Conservation (phyloP, 345 rosid genomes). For the Gossypium ekmanianum region DNA sequence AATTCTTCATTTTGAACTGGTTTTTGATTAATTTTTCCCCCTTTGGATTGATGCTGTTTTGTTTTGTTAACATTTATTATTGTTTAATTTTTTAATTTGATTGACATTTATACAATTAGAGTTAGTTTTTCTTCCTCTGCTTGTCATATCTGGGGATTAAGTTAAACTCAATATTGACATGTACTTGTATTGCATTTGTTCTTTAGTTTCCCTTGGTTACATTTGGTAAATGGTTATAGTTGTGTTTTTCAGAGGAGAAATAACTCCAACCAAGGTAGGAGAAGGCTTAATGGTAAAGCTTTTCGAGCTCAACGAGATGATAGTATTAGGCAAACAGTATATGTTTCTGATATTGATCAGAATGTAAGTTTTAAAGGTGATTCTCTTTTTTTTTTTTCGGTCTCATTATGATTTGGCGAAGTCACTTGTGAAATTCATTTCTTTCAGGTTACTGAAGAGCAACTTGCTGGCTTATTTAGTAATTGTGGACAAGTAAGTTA, state of each 20-base stretch:
- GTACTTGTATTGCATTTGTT: neutral
- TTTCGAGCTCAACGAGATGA: constrained; percentile 65
- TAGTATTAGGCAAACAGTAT: constrained; percentile 55
- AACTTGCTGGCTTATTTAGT: constrained; percentile 74
- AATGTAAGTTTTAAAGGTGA: constrained; percentile 34
- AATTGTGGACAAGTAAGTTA: constrained; percentile 74
- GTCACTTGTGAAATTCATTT: neutral
- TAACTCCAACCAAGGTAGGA: constrained; percentile 53
- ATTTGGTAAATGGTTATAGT: neutral
- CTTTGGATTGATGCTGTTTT: neutral
- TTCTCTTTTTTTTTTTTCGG: neutral
- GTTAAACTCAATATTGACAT: neutral
- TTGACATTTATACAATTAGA: neutral
- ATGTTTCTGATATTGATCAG: constrained; percentile 62
- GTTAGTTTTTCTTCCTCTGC: neutral
- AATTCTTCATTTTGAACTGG: constrained; percentile 1
- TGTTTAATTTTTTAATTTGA: neutral
- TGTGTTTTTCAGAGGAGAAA: constrained; percentile 51
- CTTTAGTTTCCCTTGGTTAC: neutral
- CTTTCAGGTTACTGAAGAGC: constrained; percentile 77
- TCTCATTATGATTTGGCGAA: constrained; percentile 1
- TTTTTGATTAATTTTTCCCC: neutral
- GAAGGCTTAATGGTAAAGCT: constrained; percentile 54
- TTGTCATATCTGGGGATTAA: neutral
- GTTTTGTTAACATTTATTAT: neutral